Evolutionary conservation across 371 early-diverging fungal species (phyloP), one percentile per base, ranked within the genome.

Genomic region (Catenaria anguillulae): DNA sequence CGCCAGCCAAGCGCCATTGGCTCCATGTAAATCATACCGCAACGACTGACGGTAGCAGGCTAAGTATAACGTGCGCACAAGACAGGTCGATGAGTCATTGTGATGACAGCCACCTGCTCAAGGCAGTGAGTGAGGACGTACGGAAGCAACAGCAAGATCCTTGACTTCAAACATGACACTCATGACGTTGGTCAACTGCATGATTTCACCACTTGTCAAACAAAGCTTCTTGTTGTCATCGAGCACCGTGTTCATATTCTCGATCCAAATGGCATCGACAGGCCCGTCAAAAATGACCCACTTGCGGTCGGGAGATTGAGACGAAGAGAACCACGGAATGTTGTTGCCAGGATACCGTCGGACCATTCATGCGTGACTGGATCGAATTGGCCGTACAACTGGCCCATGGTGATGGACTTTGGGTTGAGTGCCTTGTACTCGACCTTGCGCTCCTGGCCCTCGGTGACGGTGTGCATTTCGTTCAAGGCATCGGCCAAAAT

Each of bases 251-350:
- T 83, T 83, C 77, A 84, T 82, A 64, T 74, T 74, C 61, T 84
- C 84, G 31, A 84, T 78, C 84, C 84, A 84, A 2, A 78, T 78
- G 15, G 82, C 80, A 48, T 81, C 79, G 23, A 82, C 76, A 15
- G 79, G 81, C 0, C 83, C 82, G 67, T 84, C 84, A 69, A 83
- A 84, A 45, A 83, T 73, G 64, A 80, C 80, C 82, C 81, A 83
- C 58, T 81, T 77, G 36, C 69, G 68, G 64, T 80, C 81, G 10
- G 70, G 69, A 5, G 73, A 64, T 8, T 70, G 70, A 54, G 74
- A 76, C 33, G 74, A 75, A 13, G 71, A 70, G 19, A 76, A 77
- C 45, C 72, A 35, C 81, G 56, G 75, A 80, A 76, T 40, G 76
- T 63, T 36, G 73, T 72, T 1, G 79, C 73, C 10, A 80, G 61